A percentile compares a stretch with the other conserved stretches of the same genome.
These are phyloP conservation scores for Talaromyces borbonicus DNA, from an alignment of 495 filamentous ascomycete species.

Conservation along the genomic window DNA sequence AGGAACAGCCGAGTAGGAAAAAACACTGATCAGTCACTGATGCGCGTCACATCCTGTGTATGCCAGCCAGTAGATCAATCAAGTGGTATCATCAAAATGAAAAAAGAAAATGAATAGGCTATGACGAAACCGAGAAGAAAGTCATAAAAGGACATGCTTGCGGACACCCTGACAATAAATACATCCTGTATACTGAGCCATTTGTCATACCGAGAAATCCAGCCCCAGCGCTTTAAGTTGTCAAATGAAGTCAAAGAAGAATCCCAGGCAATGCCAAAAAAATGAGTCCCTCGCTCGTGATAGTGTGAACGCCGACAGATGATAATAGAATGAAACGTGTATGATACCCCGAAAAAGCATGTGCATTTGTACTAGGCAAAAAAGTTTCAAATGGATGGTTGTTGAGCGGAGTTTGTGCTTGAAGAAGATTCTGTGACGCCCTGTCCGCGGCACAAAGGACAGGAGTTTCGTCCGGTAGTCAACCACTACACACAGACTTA, in stretches of 20 bases:
- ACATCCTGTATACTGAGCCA: not conserved
- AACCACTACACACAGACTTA: slow-evolving; percentile 51
- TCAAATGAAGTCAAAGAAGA: not conserved
- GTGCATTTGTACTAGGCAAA: not conserved
- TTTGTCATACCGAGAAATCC: slow-evolving; percentile 1
- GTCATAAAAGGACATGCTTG: too few relatives aligned
- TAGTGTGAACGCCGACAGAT: not conserved
- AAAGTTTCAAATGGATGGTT: not conserved
- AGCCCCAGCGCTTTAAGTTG: not conserved
- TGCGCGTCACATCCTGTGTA: slow-evolving; percentile 6
- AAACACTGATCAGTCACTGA: slow-evolving; percentile 2
- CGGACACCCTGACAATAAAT: not conserved
- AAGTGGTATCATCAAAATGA: slow-evolving; percentile 4
- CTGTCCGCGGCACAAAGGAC: slow-evolving; percentile 62
- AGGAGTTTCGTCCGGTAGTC: slow-evolving; percentile 71
- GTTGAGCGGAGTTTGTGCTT: slow-evolving; percentile 3
- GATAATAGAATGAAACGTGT: not conserved
- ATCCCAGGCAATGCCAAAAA: slow-evolving; percentile 3
- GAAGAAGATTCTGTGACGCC: slow-evolving; percentile 42
- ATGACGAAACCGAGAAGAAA: too few relatives aligned
- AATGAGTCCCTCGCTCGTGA: not conserved
- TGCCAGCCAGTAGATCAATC: slow-evolving; percentile 5
- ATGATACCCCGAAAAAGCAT: not conserved
- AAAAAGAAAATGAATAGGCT: not conserved
- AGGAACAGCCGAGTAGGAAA: too few relatives aligned